Evolutionary conservation across 257 asterid genomes (phyloP), one percentile per base, ranked within the genome.

Genomic region (Nyctanthes arbortristis): DNA sequence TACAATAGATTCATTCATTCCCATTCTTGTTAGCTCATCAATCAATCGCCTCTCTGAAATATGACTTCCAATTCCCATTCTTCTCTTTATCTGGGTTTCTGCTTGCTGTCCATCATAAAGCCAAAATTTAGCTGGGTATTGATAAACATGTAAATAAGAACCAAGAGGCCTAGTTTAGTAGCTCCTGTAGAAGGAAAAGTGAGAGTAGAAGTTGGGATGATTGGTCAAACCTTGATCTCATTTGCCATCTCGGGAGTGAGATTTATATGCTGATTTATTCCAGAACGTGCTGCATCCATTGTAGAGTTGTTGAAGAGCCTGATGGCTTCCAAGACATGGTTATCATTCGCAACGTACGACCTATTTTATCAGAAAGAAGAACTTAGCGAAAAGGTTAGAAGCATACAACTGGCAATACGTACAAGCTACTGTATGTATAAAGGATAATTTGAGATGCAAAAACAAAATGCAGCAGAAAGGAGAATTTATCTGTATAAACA

Each of bases 231-330:
- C 96, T 88, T 88, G 30, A 91, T 87, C 90, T 94, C 99, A 55
- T 89, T 86, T 25, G 91, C 93, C 84, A 86, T 55, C 84, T 94
- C 97, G 8, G 97, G 99, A 55, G 95, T 88, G 18, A 86, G 87
- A 75, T 91, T 82, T 74, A 91, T 81, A 35, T 91, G 96, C 60
- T 88, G 95, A 78, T 85, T 85, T 39, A 91, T 77, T 63, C 99
- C 99, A 32, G 97, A 89, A 55, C 87, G 84, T 52, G 97, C 99
- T 56, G 99, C 99, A 82, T 93, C 99, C 96, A 91, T 83, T 22
- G 97, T 91, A 25, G 99, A 75, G 73, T 84, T 91, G 73, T 86
- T 79, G 72, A 94, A 91, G 47, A 91, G 95, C 78, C 95, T 82
- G 54, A 89, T 84, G 74, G 99, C 99, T 89, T 94, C 99, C 37